Evolutionary conservation across 2,329 filamentous ascomycete species (phyloP), one percentile per base, ranked within the genome.

Genomic region (Sporothrix pallida): DNA sequence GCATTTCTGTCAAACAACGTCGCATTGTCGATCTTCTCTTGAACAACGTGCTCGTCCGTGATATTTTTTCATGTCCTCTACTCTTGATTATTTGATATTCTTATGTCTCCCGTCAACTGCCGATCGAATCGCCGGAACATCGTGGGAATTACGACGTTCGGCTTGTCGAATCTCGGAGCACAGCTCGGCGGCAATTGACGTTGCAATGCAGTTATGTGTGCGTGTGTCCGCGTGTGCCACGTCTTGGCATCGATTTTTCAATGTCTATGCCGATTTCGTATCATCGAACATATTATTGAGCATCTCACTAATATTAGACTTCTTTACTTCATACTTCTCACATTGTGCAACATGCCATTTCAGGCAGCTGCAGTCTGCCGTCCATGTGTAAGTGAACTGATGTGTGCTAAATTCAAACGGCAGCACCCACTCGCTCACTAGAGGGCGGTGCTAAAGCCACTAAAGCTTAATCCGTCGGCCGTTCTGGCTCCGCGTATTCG

Each of bases 151-250:
- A 20, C 20, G 15, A 13, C 20, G 20, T 5, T 10, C 20, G 20
- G 23, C 46, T 12, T 13, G 5, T 20, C n/a, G 9, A 17, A 44
- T 63, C 37, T 63, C 60, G 60, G 60, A 65, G 60, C 17, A 44
- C 60, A 46, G 31, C 60, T 65, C 60, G 60, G 37, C 37, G 60
- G 60, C 60, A 65, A 46, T 65, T 7, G 60, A 65, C 17, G 60
- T 65, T 65, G 60, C 60, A 65, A 42, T 65, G 37, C 60, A 9
- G 52, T 5, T 23, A 12, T 23, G 58, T 13, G 58, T 37, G 58
- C 26, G 58, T 62, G 31, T 5, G 31, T 37, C 31, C 5, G 31
- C 31, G 31, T 37, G 31, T 37, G 31, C 31, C 31, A 37, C 31
- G 2, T 37, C 31, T 37, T 37, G 31, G 31, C 31, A 37, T 37